Base-by-base conservation (phyloP, 116 monocot species). In the Trichopus zeylanicus region DNA sequence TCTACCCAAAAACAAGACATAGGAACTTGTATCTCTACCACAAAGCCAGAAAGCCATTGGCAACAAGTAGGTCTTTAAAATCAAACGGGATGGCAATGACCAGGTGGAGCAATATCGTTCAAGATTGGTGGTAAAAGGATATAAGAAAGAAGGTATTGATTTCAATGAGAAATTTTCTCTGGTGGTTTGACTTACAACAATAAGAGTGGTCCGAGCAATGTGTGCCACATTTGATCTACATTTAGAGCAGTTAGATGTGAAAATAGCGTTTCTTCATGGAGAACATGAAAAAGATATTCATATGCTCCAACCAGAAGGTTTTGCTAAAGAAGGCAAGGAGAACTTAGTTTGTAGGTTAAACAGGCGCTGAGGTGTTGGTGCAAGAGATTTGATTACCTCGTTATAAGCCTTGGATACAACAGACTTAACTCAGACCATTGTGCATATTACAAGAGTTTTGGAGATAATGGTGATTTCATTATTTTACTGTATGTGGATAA, bases 121-220 rank as follows among this genome's bases (percentile, higher is more conserved):
- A 4, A 56, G 56, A 56, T 31, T 56, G 29, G 1, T 56, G 30
- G 11, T 56, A 19, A 56, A 56, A 30, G 29, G n/a, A 28, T 29
- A 56, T 56, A 4, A 56, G 2, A 56, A 56, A 56, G 56, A 56
- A 31, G 27, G 56, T 10, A 56, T 56, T 1, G 56, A 56, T 12
- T 30, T 56, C 29, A 31, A 56, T 26, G 26, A 26, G 5, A 54
- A 7, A 26, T 54, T 54, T 29, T 54, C 54, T 16, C 27, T 28
- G 7, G 15, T 56, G n/a, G 18, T 56, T 18, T 13, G 30, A 29
- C 56, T 56, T 31, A 56, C 56, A 56, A 56, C 15, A 30, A 2
- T 56, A 4, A 1, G 28, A 31, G 29, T 30, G 31, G 29, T 30
- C 29, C 15, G 29, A 15, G 12, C 30, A 3, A 30, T 56, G 18